phyloP scores from a whole-genome alignment of 305 asterid genomes.

The Fraxinus platypoda region DNA sequence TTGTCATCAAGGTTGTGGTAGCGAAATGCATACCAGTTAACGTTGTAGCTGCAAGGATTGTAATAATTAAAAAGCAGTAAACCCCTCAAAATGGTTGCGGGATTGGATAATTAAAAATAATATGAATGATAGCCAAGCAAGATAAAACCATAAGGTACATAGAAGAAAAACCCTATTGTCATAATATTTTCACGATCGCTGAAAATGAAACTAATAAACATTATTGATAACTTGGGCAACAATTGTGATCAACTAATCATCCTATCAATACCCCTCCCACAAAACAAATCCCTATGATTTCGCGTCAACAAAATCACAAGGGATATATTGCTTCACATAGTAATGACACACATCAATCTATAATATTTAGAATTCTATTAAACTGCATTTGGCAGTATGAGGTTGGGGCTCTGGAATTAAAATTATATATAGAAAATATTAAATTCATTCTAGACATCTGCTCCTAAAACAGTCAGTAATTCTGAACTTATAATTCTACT shows the following conservation, averaged over 20 bases:
- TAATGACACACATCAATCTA: not conserved
- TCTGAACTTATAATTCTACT: not conserved
- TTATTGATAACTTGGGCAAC: not conserved
- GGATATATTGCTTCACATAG: not conserved
- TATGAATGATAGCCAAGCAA: not conserved
- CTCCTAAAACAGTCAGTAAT: not conserved
- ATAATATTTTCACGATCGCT: not conserved
- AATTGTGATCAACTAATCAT: not conserved
- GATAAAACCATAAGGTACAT: not conserved
- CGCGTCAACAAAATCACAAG: not conserved
- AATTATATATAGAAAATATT: not conserved
- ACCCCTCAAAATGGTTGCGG: not conserved
- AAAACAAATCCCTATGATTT: not conserved
- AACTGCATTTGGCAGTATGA: not conserved
- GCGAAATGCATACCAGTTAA: slow-evolving; percentile 85
- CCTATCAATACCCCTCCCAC: not conserved
- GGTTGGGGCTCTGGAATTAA: not conserved
- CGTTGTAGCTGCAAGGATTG: slow-evolving; percentile 66
- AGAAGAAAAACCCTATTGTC: not conserved
- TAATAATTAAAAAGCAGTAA: slow-evolving; percentile 21
- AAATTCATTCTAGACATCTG: not conserved
- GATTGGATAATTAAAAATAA: not conserved
- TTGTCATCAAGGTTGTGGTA: slow-evolving; percentile 79
- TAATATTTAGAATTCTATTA: not conserved
- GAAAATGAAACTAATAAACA: not conserved